phyloP scores from a whole-genome alignment of 2,329 filamentous ascomycete species.

The Alternaria sp. region DNA sequence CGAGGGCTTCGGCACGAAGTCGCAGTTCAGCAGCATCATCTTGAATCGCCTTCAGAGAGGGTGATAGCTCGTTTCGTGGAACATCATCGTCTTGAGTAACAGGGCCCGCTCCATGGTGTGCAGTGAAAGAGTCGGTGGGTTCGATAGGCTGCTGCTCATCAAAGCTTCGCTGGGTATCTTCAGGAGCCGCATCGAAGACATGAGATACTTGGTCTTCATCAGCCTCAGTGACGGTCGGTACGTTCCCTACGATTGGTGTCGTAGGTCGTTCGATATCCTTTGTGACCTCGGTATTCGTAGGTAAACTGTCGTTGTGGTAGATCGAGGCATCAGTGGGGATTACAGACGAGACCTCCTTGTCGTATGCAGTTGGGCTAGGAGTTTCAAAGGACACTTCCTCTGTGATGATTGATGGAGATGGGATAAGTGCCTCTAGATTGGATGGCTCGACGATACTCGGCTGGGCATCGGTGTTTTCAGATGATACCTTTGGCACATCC shows the following conservation, averaged over 20 bases:
- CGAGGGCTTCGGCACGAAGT: slow-evolving; percentile 40
- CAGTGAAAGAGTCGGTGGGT: not conserved
- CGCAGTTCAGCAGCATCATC: slow-evolving; percentile 41
- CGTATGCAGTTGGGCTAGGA: not conserved
- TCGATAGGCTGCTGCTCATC: slow-evolving; percentile 3
- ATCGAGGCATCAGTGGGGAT: slow-evolving; percentile 3
- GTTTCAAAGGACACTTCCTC: not conserved
- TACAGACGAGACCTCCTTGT: slow-evolving; percentile 10
- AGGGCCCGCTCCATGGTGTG: slow-evolving; percentile 1
- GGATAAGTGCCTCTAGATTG: not conserved
- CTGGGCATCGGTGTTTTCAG: slow-evolving; percentile 3
- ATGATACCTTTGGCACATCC: slow-evolving; percentile 3
- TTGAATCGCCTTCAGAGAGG: slow-evolving; percentile 34
- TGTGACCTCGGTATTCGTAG: not conserved
- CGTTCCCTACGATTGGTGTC: not conserved
- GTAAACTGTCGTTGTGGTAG: not conserved
- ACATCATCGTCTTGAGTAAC: not conserved
- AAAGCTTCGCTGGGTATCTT: slow-evolving; percentile 8
- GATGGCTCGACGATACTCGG: slow-evolving; percentile 1
- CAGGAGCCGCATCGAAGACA: not conserved
- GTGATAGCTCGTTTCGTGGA: slow-evolving; percentile 27
- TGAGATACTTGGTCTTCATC: not conserved
- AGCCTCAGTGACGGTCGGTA: not conserved
- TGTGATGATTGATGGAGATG: not conserved
- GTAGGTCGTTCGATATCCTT: slow-evolving; percentile 7